Percentiles rank a stretch among this genome's conserved stretches.
These are phyloP conservation scores for Mycena olivaceomarginata DNA, from an alignment of 768 basidiomycete species.

Conservation along the genomic window DNA sequence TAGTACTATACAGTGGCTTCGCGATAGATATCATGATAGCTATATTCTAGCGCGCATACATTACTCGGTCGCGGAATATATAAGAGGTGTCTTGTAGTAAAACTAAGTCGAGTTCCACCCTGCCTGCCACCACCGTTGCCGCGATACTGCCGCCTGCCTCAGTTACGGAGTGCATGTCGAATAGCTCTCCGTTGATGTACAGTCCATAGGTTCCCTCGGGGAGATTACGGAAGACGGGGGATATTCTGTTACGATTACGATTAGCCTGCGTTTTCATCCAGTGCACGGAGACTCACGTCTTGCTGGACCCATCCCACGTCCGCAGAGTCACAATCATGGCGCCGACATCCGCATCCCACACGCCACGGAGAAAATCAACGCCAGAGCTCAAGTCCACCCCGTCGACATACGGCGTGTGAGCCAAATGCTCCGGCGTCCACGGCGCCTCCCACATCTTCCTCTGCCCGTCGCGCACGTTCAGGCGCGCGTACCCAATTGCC, in stretches of 20 bases:
- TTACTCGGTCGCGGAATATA: not conserved
- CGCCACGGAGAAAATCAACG: slow-evolving; percentile 32
- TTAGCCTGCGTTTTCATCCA: not conserved
- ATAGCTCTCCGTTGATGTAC: slow-evolving; percentile 16
- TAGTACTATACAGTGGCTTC: no score
- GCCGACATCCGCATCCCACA: slow-evolving; percentile 31
- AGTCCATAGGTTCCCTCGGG: slow-evolving; percentile 33
- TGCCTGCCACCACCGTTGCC: slow-evolving; percentile 1
- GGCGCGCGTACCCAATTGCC: slow-evolving; percentile 34
- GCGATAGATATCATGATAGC: no score
- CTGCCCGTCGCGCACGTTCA: slow-evolving; percentile 41
- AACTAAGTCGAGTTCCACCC: slow-evolving; percentile 30
- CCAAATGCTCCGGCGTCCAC: slow-evolving; percentile 30
- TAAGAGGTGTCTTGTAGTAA: not conserved
- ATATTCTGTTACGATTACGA: slow-evolving; percentile 6
- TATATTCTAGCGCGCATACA: no score
- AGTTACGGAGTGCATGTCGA: not conserved
- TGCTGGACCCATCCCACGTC: slow-evolving; percentile 30
- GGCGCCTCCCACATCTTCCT: slow-evolving; percentile 37
- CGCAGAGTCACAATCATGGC: slow-evolving; percentile 38
- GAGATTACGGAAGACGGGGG: slow-evolving; percentile 35
- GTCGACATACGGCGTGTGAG: slow-evolving; percentile 26
- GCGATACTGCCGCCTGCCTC: not conserved
- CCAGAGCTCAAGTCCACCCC: slow-evolving; percentile 30
- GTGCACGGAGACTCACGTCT: slow-evolving; percentile 9